Evolutionary conservation across 2,329 filamentous ascomycete genomes (phyloP), one percentile per base, ranked within the genome.

Genomic region (Microdochium paspali): DNA sequence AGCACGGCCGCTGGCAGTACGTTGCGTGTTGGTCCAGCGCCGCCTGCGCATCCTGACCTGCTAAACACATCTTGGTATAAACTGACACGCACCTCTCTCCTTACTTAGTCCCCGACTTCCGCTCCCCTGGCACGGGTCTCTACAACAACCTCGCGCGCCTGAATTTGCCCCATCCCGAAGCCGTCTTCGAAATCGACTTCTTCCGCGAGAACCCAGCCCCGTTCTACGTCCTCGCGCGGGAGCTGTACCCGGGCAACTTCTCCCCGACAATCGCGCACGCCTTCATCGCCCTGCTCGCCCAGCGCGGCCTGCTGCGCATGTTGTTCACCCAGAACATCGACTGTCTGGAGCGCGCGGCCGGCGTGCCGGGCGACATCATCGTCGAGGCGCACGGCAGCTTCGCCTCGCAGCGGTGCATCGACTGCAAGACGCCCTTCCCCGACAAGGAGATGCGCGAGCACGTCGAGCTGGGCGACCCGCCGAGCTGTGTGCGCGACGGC

Each of bases 291-390:
- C 72, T 98, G 23, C 80, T 97, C 15, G 78, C 90, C 49, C 72
- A 82, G 50, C 95, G 94, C 67, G 81, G 80, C 3, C 71, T 91
- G 35, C 71, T 98, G 23, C 71, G 85, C 54, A 93, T 90, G 72
- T 79, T 93, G 46, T 98, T 97, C 65, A 96, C 93, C 0, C 93
- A 98, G 62, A 98, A 98, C 61, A 97, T 98, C 55, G 93, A 98
- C 68, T 95, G 90, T 58, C 76, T 98, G 12, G 93, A 98, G 67
- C 80, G 90, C 21, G 76, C 80, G 55, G 93, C 91, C 12, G 93
- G 93, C 24, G 82, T 98, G 1, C 87, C 90, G 0, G 75, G 71
- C 0, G 82, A 91, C 2, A 82, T 79, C 64, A 90, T 98, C 45
- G 76, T 98, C 26, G 91, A 97, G 66, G 93, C 93, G 0, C 93